Base-by-base conservation (phyloP, 1,139 yeast genomes). In the Lodderomyces jiufengensis region DNA sequence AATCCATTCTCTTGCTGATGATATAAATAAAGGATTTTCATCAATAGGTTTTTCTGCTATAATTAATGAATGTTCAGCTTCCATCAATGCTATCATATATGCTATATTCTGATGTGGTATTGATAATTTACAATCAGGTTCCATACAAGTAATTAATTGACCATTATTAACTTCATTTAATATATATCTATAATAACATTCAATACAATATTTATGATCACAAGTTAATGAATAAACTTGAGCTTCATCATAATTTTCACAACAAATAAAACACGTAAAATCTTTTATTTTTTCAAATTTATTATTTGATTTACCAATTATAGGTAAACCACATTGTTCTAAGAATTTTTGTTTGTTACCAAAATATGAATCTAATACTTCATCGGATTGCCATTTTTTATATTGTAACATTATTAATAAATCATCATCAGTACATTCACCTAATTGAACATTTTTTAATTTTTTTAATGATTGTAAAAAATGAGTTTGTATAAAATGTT, bases 361-460 rank as follows among this genome's bases (percentile, higher is more conserved):
- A 50, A 83, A 78, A 59, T 73, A 85, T 31, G 70, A 72, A 42
- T 86, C 90, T 36, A 85, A 65, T 28, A 86, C 69, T 35, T 74
- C 74, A 40, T 85, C 94, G 31, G 75, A 73, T 53, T 82, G 86
- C 95, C 95, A 87, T 33, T 73, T 70, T 54, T 68, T 81, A 38
- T 65, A 57, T 35, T 82, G 78, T 29, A 86, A 63, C 53, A 88
- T 59, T 3, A 63, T 50, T 24, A 78, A 57, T 16, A 78, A 54
- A 9, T 76, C 74, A 36, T 67, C 70, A 7, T 61, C 58, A 7
- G 57, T 45, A 31, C 73, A 57, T 8, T 38, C 66, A 36, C 52
- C 73, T 42, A 50, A 47, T 27, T 55, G 55, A 32, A 51, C 52
- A n/a, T 47, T 44, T 28, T 47, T 43, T 16, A 63, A 45, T 33